Evolutionary conservation across 371 early-diverging fungal species (phyloP).

Genomic region (Encephalitozoon hellem): DNA sequence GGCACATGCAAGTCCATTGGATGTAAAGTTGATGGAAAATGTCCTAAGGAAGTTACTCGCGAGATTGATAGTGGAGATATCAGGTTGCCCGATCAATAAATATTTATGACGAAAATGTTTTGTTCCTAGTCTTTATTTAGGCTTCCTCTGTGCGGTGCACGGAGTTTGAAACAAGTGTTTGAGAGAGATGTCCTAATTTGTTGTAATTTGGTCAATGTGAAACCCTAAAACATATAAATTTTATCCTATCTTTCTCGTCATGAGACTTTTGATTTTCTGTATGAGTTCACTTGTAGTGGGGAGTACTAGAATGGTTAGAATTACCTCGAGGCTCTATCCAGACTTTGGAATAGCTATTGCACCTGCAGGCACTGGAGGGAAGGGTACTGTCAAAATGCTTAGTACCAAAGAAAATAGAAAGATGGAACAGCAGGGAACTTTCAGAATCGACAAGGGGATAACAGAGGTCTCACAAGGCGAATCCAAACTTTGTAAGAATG

Average conservation of each 20-base stretch:
- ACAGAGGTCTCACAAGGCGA: neutral
- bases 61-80: conserved; percentile 70
- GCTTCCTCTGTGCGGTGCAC: neutral
- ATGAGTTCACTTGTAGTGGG: neutral
- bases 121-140: neutral
- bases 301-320: neutral
- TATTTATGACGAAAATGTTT: neutral
- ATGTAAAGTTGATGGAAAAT: conserved; percentile 84
- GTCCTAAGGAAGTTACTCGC: conserved; percentile 70
- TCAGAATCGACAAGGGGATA: neutral
- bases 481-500: neutral
- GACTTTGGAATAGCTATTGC: neutral
- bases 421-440: neutral
- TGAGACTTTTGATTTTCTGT: neutral
- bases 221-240: conserved; percentile 6
- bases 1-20: conserved; percentile 87
- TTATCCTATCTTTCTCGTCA: neutral
- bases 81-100: conserved; percentile 68
- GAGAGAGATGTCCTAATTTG: neutral
- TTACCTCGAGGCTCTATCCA: neutral
- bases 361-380: neutral
- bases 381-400: neutral
- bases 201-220: neutral
- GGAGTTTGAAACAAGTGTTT: neutral
- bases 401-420: neutral